phyloP scores from a whole-genome alignment of 2,329 filamentous ascomycete species.

The Endothia cerciana region DNA sequence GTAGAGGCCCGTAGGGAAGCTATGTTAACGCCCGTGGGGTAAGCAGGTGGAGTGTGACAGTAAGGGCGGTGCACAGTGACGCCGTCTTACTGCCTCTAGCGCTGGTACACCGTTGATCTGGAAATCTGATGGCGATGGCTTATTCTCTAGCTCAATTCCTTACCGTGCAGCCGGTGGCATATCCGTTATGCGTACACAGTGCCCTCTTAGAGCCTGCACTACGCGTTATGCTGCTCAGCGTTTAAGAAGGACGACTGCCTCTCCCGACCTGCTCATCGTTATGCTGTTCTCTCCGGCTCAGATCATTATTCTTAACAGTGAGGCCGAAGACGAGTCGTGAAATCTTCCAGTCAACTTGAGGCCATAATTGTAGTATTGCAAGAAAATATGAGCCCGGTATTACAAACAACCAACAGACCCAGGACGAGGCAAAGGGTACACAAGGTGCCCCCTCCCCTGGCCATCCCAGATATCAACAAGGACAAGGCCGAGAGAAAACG shows the following conservation, averaged over 20 bases:
- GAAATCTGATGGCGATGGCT: background rate
- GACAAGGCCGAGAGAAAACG: constrained; percentile 58
- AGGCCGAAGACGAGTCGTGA: background rate
- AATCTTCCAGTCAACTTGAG: background rate
- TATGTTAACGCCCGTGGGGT: background rate
- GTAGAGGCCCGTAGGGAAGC: background rate
- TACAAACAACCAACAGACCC: constrained; percentile 24
- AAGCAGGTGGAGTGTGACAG: background rate
- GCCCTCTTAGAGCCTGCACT: background rate
- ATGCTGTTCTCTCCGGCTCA: background rate
- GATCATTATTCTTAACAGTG: background rate
- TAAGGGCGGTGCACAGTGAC: constrained; percentile 13
- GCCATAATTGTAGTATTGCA: background rate
- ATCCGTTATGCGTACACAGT: constrained; percentile 18
- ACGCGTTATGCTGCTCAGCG: constrained; percentile 7
- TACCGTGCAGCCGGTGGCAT: background rate
- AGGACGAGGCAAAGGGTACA: constrained; percentile 43
- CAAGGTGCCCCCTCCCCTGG: constrained; percentile 46
- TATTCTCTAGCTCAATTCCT: background rate
- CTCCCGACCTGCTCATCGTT: background rate
- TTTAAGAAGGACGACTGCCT: background rate
- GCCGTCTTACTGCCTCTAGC: background rate
- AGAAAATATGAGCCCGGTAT: background rate
- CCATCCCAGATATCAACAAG: constrained; percentile 52
- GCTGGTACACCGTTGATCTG: background rate